These are phyloP conservation scores for Nakaseomyces bracarensis DNA, from an alignment of 1,139 yeast species.

Conservation along the genomic window DNA sequence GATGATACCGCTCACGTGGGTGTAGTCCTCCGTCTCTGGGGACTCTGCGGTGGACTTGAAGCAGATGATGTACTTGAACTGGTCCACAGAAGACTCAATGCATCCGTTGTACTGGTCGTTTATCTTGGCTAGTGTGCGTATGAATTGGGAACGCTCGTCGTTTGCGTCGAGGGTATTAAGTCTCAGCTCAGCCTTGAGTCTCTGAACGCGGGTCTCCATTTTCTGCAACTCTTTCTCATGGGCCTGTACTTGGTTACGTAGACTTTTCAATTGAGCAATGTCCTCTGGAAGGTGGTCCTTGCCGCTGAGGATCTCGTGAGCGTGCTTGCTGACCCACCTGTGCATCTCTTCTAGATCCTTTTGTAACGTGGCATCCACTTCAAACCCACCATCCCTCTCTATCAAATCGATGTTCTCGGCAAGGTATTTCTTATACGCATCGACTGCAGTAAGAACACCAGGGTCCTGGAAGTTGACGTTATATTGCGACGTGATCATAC, in stretches of 20 bases:
- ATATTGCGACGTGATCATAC: conserved; percentile 41
- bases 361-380: conserved; percentile 16
- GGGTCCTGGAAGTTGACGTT: conserved; percentile 88
- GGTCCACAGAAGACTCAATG: conserved; percentile 1
- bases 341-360: conserved; percentile 15
- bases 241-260: background rate
- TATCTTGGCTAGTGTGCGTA: background rate
- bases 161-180: background rate
- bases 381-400: conserved; percentile 10
- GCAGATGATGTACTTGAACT: conserved; percentile 1
- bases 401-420: conserved; percentile 15
- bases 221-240: background rate
- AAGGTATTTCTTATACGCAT: conserved; percentile 47
- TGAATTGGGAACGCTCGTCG: background rate
- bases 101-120: background rate
- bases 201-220: background rate
- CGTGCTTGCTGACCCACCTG: conserved; percentile 15
- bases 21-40: background rate
- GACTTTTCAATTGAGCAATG: background rate
- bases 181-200: background rate
- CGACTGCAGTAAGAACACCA: conserved; percentile 71
- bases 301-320: conserved; percentile 8
- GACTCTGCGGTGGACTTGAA: background rate
- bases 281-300: conserved; percentile 5
- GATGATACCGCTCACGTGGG: background rate